phyloP scores from a whole-genome alignment of 2,329 filamentous ascomycete species.

The Aspergillus spinulosporus region DNA sequence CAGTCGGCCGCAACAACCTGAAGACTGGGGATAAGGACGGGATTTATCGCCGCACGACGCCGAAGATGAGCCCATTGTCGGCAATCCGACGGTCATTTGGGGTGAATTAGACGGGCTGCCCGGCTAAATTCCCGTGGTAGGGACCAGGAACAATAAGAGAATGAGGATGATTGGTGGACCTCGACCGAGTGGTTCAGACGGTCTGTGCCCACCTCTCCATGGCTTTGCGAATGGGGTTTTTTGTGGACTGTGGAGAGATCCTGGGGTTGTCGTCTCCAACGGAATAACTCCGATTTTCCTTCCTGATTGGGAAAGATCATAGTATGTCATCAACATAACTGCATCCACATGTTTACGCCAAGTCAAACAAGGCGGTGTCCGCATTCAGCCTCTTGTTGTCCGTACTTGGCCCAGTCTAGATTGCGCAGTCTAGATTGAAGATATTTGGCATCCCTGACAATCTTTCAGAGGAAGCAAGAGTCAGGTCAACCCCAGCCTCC shows the following conservation, averaged over 20 bases:
- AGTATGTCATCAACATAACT: neutral
- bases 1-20: neutral
- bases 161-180: neutral
- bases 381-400: neutral
- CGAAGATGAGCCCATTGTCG: conserved; percentile 5
- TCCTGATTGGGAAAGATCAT: neutral
- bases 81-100: conserved; percentile 2
- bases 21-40: neutral
- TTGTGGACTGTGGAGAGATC: conserved; percentile 1
- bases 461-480: neutral
- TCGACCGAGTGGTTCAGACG: neutral
- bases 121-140: neutral
- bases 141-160: neutral
- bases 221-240: neutral
- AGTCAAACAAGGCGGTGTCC: neutral
- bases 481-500: neutral
- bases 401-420: neutral
- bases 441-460: neutral
- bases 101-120: neutral
- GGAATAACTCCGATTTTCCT: conserved; percentile 11
- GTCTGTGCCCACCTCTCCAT: neutral
- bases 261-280: neutral
- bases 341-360: neutral
- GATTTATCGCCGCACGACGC: neutral
- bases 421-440: neutral